Percentiles rank a stretch among this genome's conserved stretches.
These are phyloP conservation scores for Lagerstroemia speciosa DNA, from an alignment of 345 rosid species.

Conservation along the genomic window DNA sequence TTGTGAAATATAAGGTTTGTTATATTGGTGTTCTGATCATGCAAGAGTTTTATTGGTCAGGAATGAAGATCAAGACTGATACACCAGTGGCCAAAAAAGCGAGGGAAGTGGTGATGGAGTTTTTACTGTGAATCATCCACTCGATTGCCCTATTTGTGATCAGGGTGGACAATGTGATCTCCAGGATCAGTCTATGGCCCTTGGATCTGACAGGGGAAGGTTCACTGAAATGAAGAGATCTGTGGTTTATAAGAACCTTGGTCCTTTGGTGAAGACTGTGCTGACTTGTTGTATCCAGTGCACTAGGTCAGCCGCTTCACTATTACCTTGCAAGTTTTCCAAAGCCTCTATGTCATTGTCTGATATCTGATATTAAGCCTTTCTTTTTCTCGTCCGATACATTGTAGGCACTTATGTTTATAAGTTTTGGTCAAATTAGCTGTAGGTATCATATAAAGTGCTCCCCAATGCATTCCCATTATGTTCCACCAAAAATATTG, in stretches of 20 bases:
- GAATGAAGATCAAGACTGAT: conserved; percentile 98
- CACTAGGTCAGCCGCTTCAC: conserved; percentile 50
- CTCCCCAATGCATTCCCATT: neutral
- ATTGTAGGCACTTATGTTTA: neutral
- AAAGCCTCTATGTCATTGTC: neutral
- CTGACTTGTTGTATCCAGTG: conserved; percentile 99
- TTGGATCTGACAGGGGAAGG: conserved; percentile 96
- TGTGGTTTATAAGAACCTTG: conserved; percentile 94
- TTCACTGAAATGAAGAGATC: conserved; percentile 96
- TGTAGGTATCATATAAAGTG: neutral
- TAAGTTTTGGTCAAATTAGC: neutral
- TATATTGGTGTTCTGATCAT: conserved; percentile 5
- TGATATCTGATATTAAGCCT: neutral
- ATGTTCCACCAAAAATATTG: neutral
- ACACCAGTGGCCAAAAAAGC: conserved; percentile 95
- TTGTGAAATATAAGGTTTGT: neutral
- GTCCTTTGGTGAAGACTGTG: conserved; percentile 95
- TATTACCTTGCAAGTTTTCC: neutral
- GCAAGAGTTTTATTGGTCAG: conserved; percentile 21
- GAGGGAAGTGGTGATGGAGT: conserved; percentile 96
- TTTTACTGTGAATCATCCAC: conserved; percentile 90
- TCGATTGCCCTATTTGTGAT: conserved; percentile 97
- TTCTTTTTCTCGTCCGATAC: neutral
- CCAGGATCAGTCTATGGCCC: conserved; percentile 99
- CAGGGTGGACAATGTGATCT: conserved; percentile 99